Conservation (phyloP, 768 basidiomycete species). For the Sistotremastrum suecicum region DNA sequence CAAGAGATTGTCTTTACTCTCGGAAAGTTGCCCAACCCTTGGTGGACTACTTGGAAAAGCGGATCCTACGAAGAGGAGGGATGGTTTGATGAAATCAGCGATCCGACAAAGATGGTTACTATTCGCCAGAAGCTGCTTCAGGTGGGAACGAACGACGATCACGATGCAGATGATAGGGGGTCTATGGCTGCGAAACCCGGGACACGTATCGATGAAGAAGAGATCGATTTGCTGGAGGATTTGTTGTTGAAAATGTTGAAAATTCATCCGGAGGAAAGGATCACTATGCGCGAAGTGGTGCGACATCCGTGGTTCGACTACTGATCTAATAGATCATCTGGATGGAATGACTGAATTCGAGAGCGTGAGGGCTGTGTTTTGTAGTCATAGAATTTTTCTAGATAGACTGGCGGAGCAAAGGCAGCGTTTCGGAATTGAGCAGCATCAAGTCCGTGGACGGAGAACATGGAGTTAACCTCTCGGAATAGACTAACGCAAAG, state of each 20-base stretch:
- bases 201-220: constrained; percentile 13
- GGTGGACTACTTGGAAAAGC: constrained; percentile 21
- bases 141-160: constrained; percentile 18
- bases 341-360: too few relatives aligned
- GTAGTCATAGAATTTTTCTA: too few relatives aligned
- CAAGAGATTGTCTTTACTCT: constrained; percentile 22
- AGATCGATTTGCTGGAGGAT: constrained; percentile 23
- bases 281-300: constrained; percentile 21
- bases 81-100: constrained; percentile 26
- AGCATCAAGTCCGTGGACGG: too few relatives aligned
- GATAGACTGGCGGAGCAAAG: too few relatives aligned
- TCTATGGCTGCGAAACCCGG: constrained; percentile 21
- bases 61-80: background rate
- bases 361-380: too few relatives aligned
- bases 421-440: too few relatives aligned
- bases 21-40: constrained; percentile 27
- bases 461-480: too few relatives aligned
- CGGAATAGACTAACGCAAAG: too few relatives aligned
- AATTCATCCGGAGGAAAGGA: constrained; percentile 29
- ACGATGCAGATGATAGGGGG: constrained; percentile 14
- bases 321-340: too few relatives aligned
- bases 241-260: constrained; percentile 26
- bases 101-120: constrained; percentile 18
- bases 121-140: constrained; percentile 14
- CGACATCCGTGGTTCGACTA: constrained; percentile 20